Evolutionary conservation across 176 grass and related monocot species (phyloP), one percentile per base, ranked within the genome.

Genomic region (Juncus inflexus): DNA sequence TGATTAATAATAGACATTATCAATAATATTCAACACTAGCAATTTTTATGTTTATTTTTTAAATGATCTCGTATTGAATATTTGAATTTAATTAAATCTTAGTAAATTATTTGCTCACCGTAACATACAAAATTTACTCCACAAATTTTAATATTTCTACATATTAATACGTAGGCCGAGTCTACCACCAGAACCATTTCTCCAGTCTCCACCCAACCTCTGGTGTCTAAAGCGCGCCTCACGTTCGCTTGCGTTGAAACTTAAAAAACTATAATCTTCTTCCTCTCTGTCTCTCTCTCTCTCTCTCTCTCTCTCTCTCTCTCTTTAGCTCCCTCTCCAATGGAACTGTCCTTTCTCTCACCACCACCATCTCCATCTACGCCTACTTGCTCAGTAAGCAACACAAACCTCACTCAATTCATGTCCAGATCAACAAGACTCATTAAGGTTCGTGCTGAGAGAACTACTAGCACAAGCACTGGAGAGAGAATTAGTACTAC

Each of bases 281-380:
- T 54, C 61, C 28, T 0, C 5, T 16, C 35, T 9, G 42, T 16
- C n/a, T 19, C 12, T 53, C 9, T 42, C 51, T 55, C 12, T 55
- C 4, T 36, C 6, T 13, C 12, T 38, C 45, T 13, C 4, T 7
- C 50, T 28, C 35, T 10, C 9, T 37, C 43, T 35, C 39, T 64
- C 10, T 37, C 53, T 50, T 10, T 38, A 52, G 14, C 19, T 39
- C 64, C 60, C 75, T 52, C 42, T 51, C 41, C 36, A 70, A 83
- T 83, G 81, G 75, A 83, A 53, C 75, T 83, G 10, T 37, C 63
- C 28, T 74, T 77, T 43, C 62, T 78, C 15, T 66, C 60, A 55
- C 62, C 52, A 59, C 68, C 42, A 52, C 74, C 54, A 42, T 42
- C 6, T 65, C 75, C 37, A 73, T 58, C 12, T 77, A 47, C 81